Conservation (phyloP, 805 yeast species). For the Brettanomyces sp. region DNA sequence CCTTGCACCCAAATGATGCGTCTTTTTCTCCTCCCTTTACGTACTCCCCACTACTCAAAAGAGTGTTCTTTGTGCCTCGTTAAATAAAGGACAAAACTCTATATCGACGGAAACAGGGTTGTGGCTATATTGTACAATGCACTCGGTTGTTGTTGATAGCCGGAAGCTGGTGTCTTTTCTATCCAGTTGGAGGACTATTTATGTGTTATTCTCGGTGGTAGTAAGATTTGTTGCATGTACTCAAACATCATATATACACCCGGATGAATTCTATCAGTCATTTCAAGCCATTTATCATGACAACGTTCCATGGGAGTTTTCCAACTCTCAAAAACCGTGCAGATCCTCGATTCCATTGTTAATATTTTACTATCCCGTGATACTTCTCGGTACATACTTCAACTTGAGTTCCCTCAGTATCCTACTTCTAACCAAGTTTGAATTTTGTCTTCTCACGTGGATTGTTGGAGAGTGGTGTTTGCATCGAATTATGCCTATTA, state of each 20-base stretch:
- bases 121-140: too few relatives aligned
- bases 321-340: constrained; percentile 37
- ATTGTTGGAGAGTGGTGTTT: constrained; percentile 22
- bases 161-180: constrained; percentile 4
- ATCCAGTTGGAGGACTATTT: constrained; percentile 39
- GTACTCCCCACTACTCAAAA: too few relatives aligned
- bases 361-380: constrained; percentile 59
- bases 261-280: constrained; percentile 96
- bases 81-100: too few relatives aligned
- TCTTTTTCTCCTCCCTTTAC: too few relatives aligned
- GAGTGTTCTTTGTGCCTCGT: too few relatives aligned
- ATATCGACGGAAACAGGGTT: too few relatives aligned
- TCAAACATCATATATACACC: constrained; percentile 83
- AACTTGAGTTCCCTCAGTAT: constrained; percentile 35
- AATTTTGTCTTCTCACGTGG: constrained; percentile 27
- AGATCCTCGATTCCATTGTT: constrained; percentile 67
- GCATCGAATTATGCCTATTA: constrained; percentile 23
- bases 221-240: constrained; percentile 49
- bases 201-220: constrained; percentile 32
- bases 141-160: not conserved
- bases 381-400: constrained; percentile 28
- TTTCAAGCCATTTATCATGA: constrained; percentile 58
- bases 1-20: too few relatives aligned
- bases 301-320: constrained; percentile 80
- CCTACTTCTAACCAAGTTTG: constrained; percentile 46